Evolutionary conservation across 2,329 filamentous ascomycete species (phyloP).

Genomic region (Penicillium sp.): DNA sequence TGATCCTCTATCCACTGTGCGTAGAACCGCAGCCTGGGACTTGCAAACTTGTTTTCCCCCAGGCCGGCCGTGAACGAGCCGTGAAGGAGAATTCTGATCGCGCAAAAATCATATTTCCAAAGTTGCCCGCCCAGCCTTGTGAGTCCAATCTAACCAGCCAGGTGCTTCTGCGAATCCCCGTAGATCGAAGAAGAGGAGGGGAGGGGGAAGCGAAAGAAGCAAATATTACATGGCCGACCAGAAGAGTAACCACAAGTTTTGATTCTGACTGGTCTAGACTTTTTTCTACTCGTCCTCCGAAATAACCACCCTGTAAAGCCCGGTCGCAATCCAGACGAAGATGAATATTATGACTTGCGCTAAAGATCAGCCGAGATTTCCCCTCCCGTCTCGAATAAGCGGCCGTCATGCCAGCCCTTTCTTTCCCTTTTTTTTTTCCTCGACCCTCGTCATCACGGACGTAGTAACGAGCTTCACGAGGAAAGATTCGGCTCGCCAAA

Average conservation of each 20-base stretch:
- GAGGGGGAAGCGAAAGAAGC: conserved; percentile 19
- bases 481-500: not conserved
- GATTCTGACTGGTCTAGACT: conserved; percentile 31
- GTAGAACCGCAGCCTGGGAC: not conserved
- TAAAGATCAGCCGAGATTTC: conserved; percentile 14
- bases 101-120: not conserved
- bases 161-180: not conserved
- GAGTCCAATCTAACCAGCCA: not conserved
- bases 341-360: conserved; percentile 2
- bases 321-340: conserved; percentile 3
- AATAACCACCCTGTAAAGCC: conserved; percentile 4
- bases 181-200: conserved; percentile 1
- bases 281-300: conserved; percentile 27
- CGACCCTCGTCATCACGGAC: not conserved
- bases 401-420: not conserved
- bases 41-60: conserved; percentile 16
- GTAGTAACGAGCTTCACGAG: not conserved
- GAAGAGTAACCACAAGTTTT: conserved; percentile 22
- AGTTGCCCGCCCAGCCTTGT: not conserved
- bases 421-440: not conserved
- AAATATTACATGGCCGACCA: conserved; percentile 19
- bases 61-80: conserved; percentile 17
- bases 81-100: conserved; percentile 9
- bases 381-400: not conserved
- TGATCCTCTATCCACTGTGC: not conserved